Evolutionary conservation across 106 monocot genomes (phyloP), one percentile per base, ranked within the genome.

Genomic region (Allium cepa): DNA sequence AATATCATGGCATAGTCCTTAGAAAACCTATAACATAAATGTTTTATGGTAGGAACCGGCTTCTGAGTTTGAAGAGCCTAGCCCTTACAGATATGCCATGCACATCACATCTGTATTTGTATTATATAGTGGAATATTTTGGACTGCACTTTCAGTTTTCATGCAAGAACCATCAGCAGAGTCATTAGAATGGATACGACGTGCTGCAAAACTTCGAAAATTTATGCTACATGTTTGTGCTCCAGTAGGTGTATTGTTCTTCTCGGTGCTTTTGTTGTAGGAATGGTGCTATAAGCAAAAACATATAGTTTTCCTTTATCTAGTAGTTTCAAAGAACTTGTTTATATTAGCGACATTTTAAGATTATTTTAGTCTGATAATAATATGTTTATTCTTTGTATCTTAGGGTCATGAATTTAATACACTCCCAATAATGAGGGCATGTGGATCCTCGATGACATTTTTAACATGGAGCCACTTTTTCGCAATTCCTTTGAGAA

Each of bases 371-470:
- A n/a, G n/a, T n/a, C n/a, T n/a, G n/a, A n/a, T n/a, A n/a, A n/a
- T n/a, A 22, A 22, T 12, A 59, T 60, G 63, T 45, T 62, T 13
- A 11, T 14, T 51, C 36, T 5, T 13, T 36, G 56, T n/a, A n/a
- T n/a, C n/a, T n/a, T 67, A 99, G 97, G 97, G 97, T 0, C 97
- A 93, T 90, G 97, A 92, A 17, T 92, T 77, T 71, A 99, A 99
- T 76, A 90, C 97, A 59, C 92, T 99, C 66, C 97, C 97, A 7
- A 99, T 92, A 75, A 99, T 99, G 97, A 92, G 97, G 75, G 97
- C 71, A 36, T 63, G 14, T 99, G 97, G 97, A 80, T 99, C 71
- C 97, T 92, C 50, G 87, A 90, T 57, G 97, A 90, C 57, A 69
- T 92, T 57, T 83, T 99, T 56, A 77, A 64, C 72, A 92, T n/a